These are phyloP conservation scores for Termitomyces sp. DNA, from an alignment of 768 basidiomycete species.

Conservation along the genomic window DNA sequence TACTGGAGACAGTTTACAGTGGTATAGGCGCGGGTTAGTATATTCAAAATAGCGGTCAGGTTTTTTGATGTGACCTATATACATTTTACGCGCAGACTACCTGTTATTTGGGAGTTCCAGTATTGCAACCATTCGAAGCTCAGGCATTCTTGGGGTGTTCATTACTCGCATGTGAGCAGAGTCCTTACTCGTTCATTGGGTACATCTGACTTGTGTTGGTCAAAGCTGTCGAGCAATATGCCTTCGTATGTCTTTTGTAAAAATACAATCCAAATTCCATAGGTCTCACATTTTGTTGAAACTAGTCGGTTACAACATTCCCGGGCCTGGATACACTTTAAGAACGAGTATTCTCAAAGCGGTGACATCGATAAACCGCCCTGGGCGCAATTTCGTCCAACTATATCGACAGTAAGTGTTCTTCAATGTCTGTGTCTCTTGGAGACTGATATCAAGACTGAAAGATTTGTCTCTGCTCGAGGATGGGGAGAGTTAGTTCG, in stretches of 20 bases:
- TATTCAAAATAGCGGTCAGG: background rate
- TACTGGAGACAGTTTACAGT: slow-evolving; percentile 24
- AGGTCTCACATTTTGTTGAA: background rate
- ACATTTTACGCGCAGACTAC: slow-evolving; percentile 15
- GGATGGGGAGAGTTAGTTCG: slow-evolving; percentile 22
- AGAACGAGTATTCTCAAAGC: slow-evolving; percentile 13
- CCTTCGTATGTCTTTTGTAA: slow-evolving; percentile 28
- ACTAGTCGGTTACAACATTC: slow-evolving; percentile 26
- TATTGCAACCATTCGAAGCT: slow-evolving; percentile 12
- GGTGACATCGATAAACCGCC: slow-evolving; percentile 17
- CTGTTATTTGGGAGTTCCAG: slow-evolving; percentile 22
- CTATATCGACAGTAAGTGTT: slow-evolving; percentile 14
- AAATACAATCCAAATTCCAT: background rate
- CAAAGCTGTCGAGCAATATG: slow-evolving; percentile 43
- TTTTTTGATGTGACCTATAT: background rate
- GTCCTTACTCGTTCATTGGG: background rate
- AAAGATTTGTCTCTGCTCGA: slow-evolving; percentile 19
- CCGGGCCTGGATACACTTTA: background rate
- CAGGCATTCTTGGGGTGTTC: slow-evolving; percentile 30
- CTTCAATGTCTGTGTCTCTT: background rate
- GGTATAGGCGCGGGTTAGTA: slow-evolving; percentile 21
- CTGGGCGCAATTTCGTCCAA: slow-evolving; percentile 2
- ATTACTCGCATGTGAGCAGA: slow-evolving; percentile 43
- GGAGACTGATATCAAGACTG: background rate
- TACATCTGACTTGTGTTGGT: background rate